Conservation (phyloP, 1,284 basidiomycete species). For the Porogramme epimiltina region DNA sequence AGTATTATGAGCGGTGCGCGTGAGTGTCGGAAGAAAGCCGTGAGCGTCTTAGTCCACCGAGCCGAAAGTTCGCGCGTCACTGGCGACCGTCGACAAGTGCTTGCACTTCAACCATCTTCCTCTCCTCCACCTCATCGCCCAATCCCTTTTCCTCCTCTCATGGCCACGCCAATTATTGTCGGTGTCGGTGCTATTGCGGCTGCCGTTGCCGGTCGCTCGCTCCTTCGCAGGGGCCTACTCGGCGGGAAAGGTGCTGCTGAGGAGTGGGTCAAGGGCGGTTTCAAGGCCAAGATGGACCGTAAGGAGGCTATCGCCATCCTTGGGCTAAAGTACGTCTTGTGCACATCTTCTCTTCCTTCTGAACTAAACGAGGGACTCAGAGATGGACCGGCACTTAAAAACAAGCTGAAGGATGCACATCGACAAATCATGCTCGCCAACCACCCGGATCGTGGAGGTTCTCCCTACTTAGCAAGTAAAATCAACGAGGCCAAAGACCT, state of each 20-base stretch:
- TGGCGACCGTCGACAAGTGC: not conserved
- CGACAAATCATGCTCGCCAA: constrained; percentile 93
- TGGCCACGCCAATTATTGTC: constrained; percentile 77
- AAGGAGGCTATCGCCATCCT: constrained; percentile 91
- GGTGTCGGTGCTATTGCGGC: constrained; percentile 83
- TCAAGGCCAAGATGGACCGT: constrained; percentile 95
- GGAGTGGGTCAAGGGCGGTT: constrained; percentile 92
- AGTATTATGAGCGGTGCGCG: too few relatives aligned
- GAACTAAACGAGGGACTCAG: constrained; percentile 40
- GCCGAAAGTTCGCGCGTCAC: not conserved
- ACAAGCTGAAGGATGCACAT: constrained; percentile 86
- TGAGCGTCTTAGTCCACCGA: too few relatives aligned
- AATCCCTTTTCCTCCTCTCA: constrained; percentile 29
- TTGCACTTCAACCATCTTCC: constrained; percentile 8
- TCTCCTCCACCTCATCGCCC: not conserved
- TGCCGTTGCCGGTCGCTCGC: constrained; percentile 74
- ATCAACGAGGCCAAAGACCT: constrained; percentile 93
- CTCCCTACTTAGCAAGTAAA: constrained; percentile 97
- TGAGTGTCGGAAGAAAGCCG: too few relatives aligned
- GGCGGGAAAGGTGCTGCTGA: constrained; percentile 68
- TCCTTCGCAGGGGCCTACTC: constrained; percentile 60
- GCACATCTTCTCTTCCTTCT: too few relatives aligned
- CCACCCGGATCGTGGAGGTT: constrained; percentile 95
- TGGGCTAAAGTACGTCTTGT: constrained; percentile 83
- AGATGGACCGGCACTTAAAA: constrained; percentile 73